These are phyloP conservation scores for Aspergillus homomorphus DNA, from an alignment of 495 filamentous ascomycete species.

Conservation along the genomic window DNA sequence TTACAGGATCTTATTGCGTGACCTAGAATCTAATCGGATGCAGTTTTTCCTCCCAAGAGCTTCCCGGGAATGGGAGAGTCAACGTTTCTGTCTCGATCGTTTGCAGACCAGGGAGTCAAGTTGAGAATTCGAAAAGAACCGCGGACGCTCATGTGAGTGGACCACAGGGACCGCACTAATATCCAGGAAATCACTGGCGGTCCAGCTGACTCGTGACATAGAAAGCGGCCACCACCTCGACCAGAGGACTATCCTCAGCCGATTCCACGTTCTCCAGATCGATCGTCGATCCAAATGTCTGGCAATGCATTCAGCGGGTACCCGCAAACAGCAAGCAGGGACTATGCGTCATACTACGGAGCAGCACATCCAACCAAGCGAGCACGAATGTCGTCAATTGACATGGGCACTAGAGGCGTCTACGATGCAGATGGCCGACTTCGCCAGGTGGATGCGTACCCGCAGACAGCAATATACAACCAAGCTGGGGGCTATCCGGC, in stretches of 20 bases:
- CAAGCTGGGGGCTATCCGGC: conserved; percentile 39
- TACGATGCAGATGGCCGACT: conserved; percentile 42
- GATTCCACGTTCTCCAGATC: conserved; percentile 42
- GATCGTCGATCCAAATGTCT: conserved; percentile 40
- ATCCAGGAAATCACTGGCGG: neutral
- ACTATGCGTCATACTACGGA: conserved; percentile 36
- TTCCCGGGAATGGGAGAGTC: conserved; percentile 89
- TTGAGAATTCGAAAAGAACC: conserved; percentile 86
- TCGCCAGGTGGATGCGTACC: conserved; percentile 42
- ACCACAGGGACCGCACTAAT: neutral
- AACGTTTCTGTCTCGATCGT: conserved; percentile 85
- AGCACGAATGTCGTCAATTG: conserved; percentile 41
- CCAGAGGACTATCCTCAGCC: conserved; percentile 39
- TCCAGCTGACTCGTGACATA: conserved; percentile 21
- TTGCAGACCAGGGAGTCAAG: conserved; percentile 92
- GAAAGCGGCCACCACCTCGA: conserved; percentile 41
- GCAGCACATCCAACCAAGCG: conserved; percentile 35
- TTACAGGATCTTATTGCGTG: neutral
- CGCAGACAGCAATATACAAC: conserved; percentile 39
- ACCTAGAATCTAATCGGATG: conserved; percentile 18
- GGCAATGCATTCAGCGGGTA: conserved; percentile 35
- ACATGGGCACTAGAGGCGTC: conserved; percentile 38
- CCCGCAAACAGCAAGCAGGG: conserved; percentile 31
- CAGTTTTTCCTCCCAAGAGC: conserved; percentile 71
- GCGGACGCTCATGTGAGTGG: conserved; percentile 53